phyloP scores from a whole-genome alignment of 768 basidiomycete genomes.

The Rossbeevera mucosa region DNA sequence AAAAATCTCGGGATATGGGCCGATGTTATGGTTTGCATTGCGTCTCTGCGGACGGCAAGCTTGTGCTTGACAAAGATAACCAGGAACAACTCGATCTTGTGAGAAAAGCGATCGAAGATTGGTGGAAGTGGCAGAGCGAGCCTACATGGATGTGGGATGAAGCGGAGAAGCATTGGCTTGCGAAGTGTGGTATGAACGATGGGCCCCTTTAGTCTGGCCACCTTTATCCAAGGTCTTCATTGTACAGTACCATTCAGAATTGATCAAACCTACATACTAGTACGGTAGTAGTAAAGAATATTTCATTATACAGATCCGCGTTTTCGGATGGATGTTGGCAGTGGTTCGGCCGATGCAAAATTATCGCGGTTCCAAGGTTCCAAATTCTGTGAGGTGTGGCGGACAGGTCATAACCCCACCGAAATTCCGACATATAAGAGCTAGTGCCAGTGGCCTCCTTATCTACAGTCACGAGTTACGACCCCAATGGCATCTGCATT shows the following conservation, averaged over 20 bases:
- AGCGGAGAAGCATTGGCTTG: slow-evolving; percentile 9
- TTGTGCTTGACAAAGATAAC: neutral
- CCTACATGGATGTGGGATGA: slow-evolving; percentile 7
- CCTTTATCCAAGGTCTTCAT: neutral
- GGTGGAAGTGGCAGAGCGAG: slow-evolving; percentile 19
- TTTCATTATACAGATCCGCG: neutral
- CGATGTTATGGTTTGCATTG: slow-evolving; percentile 20
- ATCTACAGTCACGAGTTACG: neutral
- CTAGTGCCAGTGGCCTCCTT: neutral
- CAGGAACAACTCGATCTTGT: slow-evolving; percentile 9
- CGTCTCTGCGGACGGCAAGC: neutral
- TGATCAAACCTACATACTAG: neutral
- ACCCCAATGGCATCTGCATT: neutral
- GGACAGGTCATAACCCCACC: neutral
- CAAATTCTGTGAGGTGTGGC: neutral
- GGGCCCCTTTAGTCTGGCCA: too few species aligned
- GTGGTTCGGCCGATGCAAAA: neutral
- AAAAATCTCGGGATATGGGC: slow-evolving; percentile 19
- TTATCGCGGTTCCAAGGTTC: neutral
- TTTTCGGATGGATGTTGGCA: too few species aligned
- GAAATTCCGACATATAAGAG: neutral
- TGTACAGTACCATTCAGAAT: neutral
- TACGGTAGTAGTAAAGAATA: too few species aligned
- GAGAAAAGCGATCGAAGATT: slow-evolving; percentile 11
- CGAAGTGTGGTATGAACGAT: neutral